Percentiles rank a stretch among this genome's conserved stretches.
These are phyloP conservation scores for Rhodotorula sp. DNA, from an alignment of 1,284 basidiomycete species.

Conservation along the genomic window DNA sequence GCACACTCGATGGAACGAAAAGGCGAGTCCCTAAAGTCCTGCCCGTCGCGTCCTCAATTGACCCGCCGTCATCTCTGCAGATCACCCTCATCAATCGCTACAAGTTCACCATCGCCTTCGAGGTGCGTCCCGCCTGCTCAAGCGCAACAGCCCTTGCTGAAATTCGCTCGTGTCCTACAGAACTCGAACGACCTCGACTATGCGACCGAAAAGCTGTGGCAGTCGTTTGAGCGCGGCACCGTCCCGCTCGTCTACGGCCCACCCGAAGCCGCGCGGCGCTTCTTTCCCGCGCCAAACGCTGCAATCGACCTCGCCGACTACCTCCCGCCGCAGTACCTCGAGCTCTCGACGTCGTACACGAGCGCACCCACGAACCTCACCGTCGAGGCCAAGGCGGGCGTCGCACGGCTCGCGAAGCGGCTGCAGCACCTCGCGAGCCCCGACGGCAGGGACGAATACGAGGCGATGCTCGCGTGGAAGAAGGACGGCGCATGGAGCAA, in stretches of 20 bases:
- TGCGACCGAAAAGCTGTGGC: conserved; percentile 31
- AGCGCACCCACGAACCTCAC: conserved; percentile 4
- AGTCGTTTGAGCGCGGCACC: conserved; percentile 23
- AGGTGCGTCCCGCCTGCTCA: neutral
- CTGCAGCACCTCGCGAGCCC: conserved; percentile 21
- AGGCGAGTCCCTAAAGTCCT: conserved; percentile 8
- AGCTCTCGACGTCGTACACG: neutral
- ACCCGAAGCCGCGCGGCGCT: conserved; percentile 7
- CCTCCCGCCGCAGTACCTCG: conserved; percentile 12
- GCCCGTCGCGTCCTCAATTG: neutral
- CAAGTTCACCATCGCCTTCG: conserved; percentile 31
- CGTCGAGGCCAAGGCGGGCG: conserved; percentile 10
- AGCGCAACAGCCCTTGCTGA: no score
- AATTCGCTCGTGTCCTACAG: neutral
- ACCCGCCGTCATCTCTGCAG: neutral
- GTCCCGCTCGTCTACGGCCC: conserved; percentile 38
- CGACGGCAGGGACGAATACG: conserved; percentile 28
- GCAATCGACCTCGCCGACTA: conserved; percentile 35
- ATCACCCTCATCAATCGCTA: conserved; percentile 27
- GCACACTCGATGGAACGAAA: conserved; percentile 29
- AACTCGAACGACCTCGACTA: conserved; percentile 31
- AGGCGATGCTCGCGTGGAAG: conserved; percentile 37
- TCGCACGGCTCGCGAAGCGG: conserved; percentile 25
- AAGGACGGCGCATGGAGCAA: conserved; percentile 16
- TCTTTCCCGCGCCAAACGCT: conserved; percentile 26